Evolutionary conservation across 306 rosid genomes (phyloP), one percentile per base, ranked within the genome.

Genomic region (Quercus gilva): DNA sequence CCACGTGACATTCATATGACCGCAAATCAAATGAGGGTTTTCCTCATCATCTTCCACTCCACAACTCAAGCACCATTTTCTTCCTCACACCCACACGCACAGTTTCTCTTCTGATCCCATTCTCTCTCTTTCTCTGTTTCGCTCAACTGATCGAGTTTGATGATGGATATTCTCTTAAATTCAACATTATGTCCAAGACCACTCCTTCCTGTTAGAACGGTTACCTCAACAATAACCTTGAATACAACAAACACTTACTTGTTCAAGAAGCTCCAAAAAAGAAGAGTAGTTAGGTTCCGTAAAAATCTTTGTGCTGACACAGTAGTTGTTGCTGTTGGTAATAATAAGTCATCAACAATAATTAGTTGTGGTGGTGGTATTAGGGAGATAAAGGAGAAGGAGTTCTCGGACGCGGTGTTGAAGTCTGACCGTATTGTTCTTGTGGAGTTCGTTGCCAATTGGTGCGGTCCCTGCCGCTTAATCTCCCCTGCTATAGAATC

Each of bases 381-480:
- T 51, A 76, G 75, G 55, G 93, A 91, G 83, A 90, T 93, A 75
- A 77, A 88, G 65, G 91, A 93, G 87, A 79, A 60, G 31, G 90
- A 91, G 82, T 93, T 93, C 85, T 28, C 76, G 14, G 94, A 88
- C 35, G 59, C 83, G 0, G 97, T 93, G 20, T 89, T 91, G 65
- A 79, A 86, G 43, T 78, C 98, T 5, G 86, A 88, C 55, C 89
- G 92, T 33, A 93, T 97, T 18, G 98, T 93, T 90, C 92, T 93
- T 0, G 97, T 93, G 29, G 98, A 93, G 85, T 93, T 93, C 82
- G 91, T 93, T 20, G 97, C 98, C 79, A 91, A 12, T 74, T 93
- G 98, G 97, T 93, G 98, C 10, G 98, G 97, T 65, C 98, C 98
- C 57, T 93, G 98, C 89, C 93, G 97, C 55, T 84, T 93, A 53